Base-by-base conservation (phyloP, 2,329 filamentous ascomycete species). In the Calonectria pseudoreteaudii region DNA sequence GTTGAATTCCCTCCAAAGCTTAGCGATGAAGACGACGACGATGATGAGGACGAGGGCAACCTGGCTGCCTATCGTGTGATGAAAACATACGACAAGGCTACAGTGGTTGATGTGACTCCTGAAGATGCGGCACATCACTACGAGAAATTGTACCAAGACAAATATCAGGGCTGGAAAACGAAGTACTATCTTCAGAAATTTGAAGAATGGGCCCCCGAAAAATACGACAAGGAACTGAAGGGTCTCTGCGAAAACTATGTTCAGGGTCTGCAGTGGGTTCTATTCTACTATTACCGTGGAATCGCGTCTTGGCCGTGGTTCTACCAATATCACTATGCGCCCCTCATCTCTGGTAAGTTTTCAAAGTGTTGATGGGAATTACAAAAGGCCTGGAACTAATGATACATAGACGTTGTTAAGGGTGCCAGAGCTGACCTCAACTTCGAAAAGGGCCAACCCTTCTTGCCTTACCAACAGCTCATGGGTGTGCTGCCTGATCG, bases 281-380 rank as follows among this genome's bases (percentile, higher is more conserved):
- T 99, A 65, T 98, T 94, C 85, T 99, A 99, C 87, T 99, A 99
- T 86, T 99, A 99, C 86, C 93, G 93, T 68, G 97, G 97, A 75
- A 97, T 99, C 74, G 97, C 95, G 20, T 98, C 96, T 16, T 99
- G 97, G 97, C 95, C 97, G 18, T 99, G 97, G 97, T 99, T 94
- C 86, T 99, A 98, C 85, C 89, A 90, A 74, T 99, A 98, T 84
- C 97, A 99, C 85, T 99, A 99, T 85, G 94, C 97, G 13, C 97
- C 97, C 1, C 95, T 98, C 91, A 99, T 98, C 71, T 97, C 95
- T 77, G 93, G 92, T 93, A 86, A 81, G 84, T 64, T 49, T 9
- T n/a, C n/a, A 34, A 9, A 16, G 28, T 50, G 71, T 74, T 64
- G 64, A 28, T 38, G 23, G 18, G 18, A 30, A 20, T 18, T 18